Base-by-base conservation (phyloP, 2,329 filamentous ascomycete genomes). In the Penicillium brevicompactum region DNA sequence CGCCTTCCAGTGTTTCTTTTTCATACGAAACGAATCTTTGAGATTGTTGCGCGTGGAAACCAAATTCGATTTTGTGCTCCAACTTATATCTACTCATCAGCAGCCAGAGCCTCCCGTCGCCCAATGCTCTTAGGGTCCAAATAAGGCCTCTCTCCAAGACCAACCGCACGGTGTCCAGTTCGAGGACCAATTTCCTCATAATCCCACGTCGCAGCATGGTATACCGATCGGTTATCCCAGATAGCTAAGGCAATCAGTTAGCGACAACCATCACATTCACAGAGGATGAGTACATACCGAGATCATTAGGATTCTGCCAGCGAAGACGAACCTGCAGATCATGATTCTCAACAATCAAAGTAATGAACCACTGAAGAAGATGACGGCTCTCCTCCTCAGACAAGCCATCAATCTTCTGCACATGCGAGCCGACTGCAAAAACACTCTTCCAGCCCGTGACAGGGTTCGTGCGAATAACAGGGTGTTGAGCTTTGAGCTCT, bases 201-300 rank as follows among this genome's bases (percentile, higher is more conserved):
- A 59, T 84, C 82, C 9, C 76, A 76, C 0, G 81, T 85, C 0
- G 82, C 82, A 2, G 79, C 76, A 59, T 85, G 82, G 62, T 80
- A 84, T 1, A 80, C 79, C 14, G 76, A 80, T 16, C 82, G 73
- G 61, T 85, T 84, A 59, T 85, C 82, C 82, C 83, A 85, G 45
- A 58, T 56, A 40, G 56, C 56, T 55, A 50, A 18, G 11, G 13
- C 4, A 24, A 21, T 1, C 5, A 27, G 13, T 51, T n/a, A 55
- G 52, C 30, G 21, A 32, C 0, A 8, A 31, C 1, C 2, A 6
- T 41, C 3, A 27, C 3, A 27, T 5, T 6, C 24, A 27, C 24
- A 4, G 3, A 1, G 14, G 22, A 4, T 34, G 32, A 16, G 7
- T 8, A 53, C 67, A 56, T 58, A 71, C 68, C 69, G 11, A 75